Evolutionary conservation across 2,329 filamentous ascomycete genomes (phyloP).

Genomic region (Aureobasidium melanogenum): DNA sequence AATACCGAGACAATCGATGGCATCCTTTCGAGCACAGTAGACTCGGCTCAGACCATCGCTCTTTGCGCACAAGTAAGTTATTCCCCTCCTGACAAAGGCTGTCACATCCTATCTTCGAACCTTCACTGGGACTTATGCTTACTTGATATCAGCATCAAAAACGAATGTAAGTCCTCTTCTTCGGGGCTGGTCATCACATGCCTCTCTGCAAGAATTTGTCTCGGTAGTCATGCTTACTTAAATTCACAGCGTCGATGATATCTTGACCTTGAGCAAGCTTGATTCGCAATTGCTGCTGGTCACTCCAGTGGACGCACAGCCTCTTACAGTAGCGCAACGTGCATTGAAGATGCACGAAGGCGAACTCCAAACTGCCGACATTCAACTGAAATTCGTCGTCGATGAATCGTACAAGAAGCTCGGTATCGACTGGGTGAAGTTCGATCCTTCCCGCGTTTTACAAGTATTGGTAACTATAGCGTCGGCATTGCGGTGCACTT

Average conservation of each 20-base stretch:
- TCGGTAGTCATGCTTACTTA: conserved; percentile 25
- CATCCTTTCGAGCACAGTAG: conserved; percentile 53
- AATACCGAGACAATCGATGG: conserved; percentile 32
- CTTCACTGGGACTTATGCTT: neutral
- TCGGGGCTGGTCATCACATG: neutral
- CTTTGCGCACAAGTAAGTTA: conserved; percentile 53
- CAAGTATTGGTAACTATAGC: conserved; percentile 49
- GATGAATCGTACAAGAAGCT: conserved; percentile 52
- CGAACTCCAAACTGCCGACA: conserved; percentile 60
- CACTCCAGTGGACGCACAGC: conserved; percentile 60
- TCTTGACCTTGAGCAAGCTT: conserved; percentile 64
- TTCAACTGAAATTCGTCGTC: conserved; percentile 56
- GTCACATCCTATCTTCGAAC: neutral
- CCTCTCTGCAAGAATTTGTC: neutral
- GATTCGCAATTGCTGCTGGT: conserved; percentile 67
- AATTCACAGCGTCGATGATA: conserved; percentile 68
- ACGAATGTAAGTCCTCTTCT: conserved; percentile 38
- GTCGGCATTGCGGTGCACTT: neutral
- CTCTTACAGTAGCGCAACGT: conserved; percentile 55
- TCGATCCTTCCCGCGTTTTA: conserved; percentile 66
- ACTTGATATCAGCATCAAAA: conserved; percentile 54
- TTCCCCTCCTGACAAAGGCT: neutral
- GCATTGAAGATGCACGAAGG: conserved; percentile 72
- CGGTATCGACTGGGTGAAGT: conserved; percentile 56
- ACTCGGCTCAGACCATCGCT: conserved; percentile 68